These are phyloP conservation scores for Blastomyces silverae DNA, from an alignment of 2,329 filamentous ascomycete genomes.

Conservation along the genomic window DNA sequence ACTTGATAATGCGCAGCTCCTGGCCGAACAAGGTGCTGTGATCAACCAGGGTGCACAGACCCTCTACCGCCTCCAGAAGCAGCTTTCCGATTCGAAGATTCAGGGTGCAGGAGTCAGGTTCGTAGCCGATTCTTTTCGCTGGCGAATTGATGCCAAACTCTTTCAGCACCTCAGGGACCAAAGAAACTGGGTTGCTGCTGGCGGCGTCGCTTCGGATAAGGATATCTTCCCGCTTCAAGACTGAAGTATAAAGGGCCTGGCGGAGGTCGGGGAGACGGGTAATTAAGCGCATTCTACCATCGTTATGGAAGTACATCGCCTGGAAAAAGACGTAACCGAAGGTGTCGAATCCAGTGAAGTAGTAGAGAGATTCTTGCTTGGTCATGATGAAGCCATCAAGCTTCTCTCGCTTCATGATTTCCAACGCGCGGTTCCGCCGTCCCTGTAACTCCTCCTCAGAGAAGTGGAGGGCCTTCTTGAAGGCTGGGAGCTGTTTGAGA, in stretches of 20 bases:
- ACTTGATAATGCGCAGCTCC: conserved; percentile 32
- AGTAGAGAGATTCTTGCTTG: conserved; percentile 33
- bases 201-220: conserved; percentile 30
- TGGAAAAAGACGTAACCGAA: conserved; percentile 36
- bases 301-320: conserved; percentile 34
- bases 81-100: conserved; percentile 32
- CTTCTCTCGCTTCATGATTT: conserved; percentile 30
- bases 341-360: conserved; percentile 32
- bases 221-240: conserved; percentile 28
- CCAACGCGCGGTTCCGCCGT: conserved; percentile 24
- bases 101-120: conserved; percentile 37
- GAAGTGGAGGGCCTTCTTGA: conserved; percentile 30
- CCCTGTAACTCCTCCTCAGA: conserved; percentile 26
- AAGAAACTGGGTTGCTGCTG: conserved; percentile 28
- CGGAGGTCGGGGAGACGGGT: conserved; percentile 30
- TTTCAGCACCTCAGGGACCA: conserved; percentile 28
- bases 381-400: conserved; percentile 34
- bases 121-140: conserved; percentile 30
- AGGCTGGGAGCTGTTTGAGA: conserved; percentile 23
- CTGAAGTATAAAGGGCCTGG: conserved; percentile 33
- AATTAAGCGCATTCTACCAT: conserved; percentile 31
- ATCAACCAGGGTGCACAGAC: conserved; percentile 28
- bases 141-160: conserved; percentile 29
- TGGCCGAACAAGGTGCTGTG: conserved; percentile 29
- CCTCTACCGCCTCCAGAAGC: conserved; percentile 32